These are phyloP conservation scores for Coriolopsis trogii DNA, from an alignment of 1,284 basidiomycete genomes.

Conservation along the genomic window DNA sequence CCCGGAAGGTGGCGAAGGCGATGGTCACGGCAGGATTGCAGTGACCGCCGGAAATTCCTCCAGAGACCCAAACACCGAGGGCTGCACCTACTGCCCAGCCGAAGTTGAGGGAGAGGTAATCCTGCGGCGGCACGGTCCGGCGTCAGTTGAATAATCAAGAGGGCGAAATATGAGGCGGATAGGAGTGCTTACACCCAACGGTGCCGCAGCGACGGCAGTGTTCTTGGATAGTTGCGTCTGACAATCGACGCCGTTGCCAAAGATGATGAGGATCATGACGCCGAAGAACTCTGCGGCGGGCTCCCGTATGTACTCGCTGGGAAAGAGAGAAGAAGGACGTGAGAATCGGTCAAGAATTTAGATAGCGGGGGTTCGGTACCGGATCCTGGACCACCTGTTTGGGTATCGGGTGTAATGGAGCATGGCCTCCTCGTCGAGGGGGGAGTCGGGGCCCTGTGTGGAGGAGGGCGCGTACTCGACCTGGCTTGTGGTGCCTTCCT, in stretches of 20 bases:
- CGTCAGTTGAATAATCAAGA: slow-evolving; percentile 1
- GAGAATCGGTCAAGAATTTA: not conserved
- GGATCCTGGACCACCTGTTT: slow-evolving; percentile 58
- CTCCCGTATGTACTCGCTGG: slow-evolving; percentile 53
- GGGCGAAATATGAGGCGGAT: not conserved
- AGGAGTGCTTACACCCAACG: slow-evolving; percentile 58
- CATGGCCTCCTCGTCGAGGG: slow-evolving; percentile 6
- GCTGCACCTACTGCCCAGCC: slow-evolving; percentile 71
- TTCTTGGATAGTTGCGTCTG: slow-evolving; percentile 63
- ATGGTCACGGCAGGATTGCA: slow-evolving; percentile 82
- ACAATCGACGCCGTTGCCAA: slow-evolving; percentile 66
- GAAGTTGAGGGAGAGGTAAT: slow-evolving; percentile 59
- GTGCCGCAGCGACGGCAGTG: slow-evolving; percentile 50
- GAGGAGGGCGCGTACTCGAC: slow-evolving; percentile 16
- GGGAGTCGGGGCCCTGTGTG: slow-evolving; percentile 4
- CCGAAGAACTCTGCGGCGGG: slow-evolving; percentile 72
- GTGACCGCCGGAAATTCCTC: slow-evolving; percentile 75
- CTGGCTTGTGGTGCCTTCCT: slow-evolving; percentile 18
- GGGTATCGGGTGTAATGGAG: slow-evolving; percentile 43
- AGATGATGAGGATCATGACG: slow-evolving; percentile 65
- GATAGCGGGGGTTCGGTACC: slow-evolving; percentile 38
- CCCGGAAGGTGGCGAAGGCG: slow-evolving; percentile 66
- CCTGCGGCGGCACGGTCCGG: slow-evolving; percentile 39
- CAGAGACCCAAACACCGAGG: slow-evolving; percentile 69
- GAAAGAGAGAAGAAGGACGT: slow-evolving; percentile 2